A percentile compares a stretch with the other conserved stretches of the same genome.
These are phyloP conservation scores for Dactylellina parvicollis DNA, from an alignment of 2,329 filamentous ascomycete genomes.

Conservation along the genomic window DNA sequence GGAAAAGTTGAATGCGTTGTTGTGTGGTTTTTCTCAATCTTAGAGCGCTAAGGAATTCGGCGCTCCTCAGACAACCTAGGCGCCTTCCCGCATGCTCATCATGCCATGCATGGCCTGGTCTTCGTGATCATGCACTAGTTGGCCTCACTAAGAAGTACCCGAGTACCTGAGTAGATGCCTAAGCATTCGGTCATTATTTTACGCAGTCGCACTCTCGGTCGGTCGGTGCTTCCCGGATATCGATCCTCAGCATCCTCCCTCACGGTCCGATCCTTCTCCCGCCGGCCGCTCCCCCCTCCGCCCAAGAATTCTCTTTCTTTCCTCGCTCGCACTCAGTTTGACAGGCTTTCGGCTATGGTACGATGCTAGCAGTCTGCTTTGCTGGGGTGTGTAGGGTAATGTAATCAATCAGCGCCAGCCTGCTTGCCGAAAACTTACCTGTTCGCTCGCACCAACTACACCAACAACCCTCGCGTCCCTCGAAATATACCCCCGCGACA, in stretches of 20 bases:
- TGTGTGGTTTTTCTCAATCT: slow-evolving; percentile 24
- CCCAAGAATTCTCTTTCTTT: not conserved
- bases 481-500: slow-evolving; percentile 51
- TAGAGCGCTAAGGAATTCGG: slow-evolving; percentile 28
- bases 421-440: slow-evolving; percentile 53
- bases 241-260: slow-evolving; percentile 1
- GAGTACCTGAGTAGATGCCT: slow-evolving; percentile 10
- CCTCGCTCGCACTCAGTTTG: slow-evolving; percentile 5
- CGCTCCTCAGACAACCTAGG: slow-evolving; percentile 27
- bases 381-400: slow-evolving; percentile 29
- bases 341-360: slow-evolving; percentile 29
- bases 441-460: slow-evolving; percentile 45
- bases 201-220: not conserved
- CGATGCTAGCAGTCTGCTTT: not conserved
- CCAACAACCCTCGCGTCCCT: slow-evolving; percentile 48
- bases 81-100: slow-evolving; percentile 44
- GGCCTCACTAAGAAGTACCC: slow-evolving; percentile 30
- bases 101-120: slow-evolving; percentile 41
- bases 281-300: not conserved
- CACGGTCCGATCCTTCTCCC: slow-evolving; percentile 1
- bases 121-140: slow-evolving; percentile 39
- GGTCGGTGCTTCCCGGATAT: slow-evolving; percentile 2
- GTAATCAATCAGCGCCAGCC: slow-evolving; percentile 39
- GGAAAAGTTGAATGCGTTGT: not conserved
- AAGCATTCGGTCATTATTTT: not conserved